Conservation (phyloP, 2,329 filamentous ascomycete genomes). For the Fusarium sp. region DNA sequence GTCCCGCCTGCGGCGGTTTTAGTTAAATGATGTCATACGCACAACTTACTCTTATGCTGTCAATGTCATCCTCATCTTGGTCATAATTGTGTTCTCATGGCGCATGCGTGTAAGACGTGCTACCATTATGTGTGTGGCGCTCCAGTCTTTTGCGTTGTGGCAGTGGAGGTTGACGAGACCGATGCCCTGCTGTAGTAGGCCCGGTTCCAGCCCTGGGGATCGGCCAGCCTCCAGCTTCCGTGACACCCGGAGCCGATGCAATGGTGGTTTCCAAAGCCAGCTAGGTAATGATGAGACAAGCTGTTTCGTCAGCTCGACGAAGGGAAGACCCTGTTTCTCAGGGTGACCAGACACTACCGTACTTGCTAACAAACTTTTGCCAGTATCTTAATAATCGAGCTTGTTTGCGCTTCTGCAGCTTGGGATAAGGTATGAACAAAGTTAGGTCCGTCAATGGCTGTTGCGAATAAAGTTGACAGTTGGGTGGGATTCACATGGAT, state of each 20-base stretch:
- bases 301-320: background rate
- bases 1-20: background rate
- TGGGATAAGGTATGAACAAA: constrained; percentile 31
- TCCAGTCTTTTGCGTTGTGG: constrained; percentile 12
- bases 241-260: constrained; percentile 31
- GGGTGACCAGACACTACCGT: background rate
- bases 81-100: too few relatives aligned
- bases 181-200: too few relatives aligned
- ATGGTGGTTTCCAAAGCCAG: constrained; percentile 22
- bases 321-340: background rate
- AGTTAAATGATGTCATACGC: constrained; percentile 30
- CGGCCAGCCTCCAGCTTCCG: constrained; percentile 30
- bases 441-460: constrained; percentile 25
- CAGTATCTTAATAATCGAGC: background rate
- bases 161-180: background rate
- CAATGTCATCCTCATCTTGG: background rate
- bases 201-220: background rate
- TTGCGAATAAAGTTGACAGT: constrained; percentile 27
- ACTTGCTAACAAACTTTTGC: background rate
- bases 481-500: constrained; percentile 13
- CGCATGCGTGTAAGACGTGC: background rate
- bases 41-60: background rate
- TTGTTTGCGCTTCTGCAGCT: constrained; percentile 1
- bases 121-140: constrained; percentile 19
- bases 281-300: background rate